These are phyloP conservation scores for Cyclotella atomus DNA, from an alignment of 108 stramenopile species.

Conservation along the genomic window DNA sequence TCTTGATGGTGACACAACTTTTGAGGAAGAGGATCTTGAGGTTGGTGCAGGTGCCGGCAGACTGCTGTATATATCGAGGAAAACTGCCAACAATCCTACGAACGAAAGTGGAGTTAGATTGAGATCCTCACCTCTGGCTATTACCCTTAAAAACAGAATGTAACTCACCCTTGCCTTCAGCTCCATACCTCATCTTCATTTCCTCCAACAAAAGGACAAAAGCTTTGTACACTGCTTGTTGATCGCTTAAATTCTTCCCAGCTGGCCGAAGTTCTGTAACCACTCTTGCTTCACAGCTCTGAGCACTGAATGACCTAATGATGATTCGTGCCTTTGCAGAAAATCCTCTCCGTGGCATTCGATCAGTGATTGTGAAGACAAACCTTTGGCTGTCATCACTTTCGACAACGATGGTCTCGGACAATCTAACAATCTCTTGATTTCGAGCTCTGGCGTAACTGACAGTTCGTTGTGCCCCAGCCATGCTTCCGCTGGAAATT, in stretches of 20 bases:
- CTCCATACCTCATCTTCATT: conserved; percentile 70
- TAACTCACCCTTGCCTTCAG: conserved; percentile 58
- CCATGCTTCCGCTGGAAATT: conserved; percentile 80
- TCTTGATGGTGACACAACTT: conserved; percentile 27
- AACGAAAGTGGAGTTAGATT: conserved; percentile 40
- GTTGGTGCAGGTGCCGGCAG: conserved; percentile 24
- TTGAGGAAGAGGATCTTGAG: conserved; percentile 21
- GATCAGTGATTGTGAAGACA: conserved; percentile 62
- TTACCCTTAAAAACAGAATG: neutral
- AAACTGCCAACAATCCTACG: conserved; percentile 41
- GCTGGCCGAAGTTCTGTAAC: conserved; percentile 74
- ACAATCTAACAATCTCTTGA: conserved; percentile 59
- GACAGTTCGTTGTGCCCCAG: conserved; percentile 69
- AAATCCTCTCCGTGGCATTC: conserved; percentile 81
- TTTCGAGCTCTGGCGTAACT: conserved; percentile 68
- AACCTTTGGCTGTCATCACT: conserved; percentile 67
- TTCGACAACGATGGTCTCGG: conserved; percentile 76
- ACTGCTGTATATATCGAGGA: conserved; percentile 37
- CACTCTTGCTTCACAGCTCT: conserved; percentile 66
- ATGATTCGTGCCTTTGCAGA: conserved; percentile 69
- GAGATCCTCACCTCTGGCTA: conserved; percentile 6
- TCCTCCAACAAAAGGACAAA: conserved; percentile 81
- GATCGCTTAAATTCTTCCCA: conserved; percentile 84
- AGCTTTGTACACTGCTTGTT: conserved; percentile 83
- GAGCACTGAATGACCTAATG: conserved; percentile 52